Percentiles rank a stretch among this genome's conserved stretches.
phyloP scores from a whole-genome alignment of 352 stramenopile genomes.

The Globisporangium cederbergense region DNA sequence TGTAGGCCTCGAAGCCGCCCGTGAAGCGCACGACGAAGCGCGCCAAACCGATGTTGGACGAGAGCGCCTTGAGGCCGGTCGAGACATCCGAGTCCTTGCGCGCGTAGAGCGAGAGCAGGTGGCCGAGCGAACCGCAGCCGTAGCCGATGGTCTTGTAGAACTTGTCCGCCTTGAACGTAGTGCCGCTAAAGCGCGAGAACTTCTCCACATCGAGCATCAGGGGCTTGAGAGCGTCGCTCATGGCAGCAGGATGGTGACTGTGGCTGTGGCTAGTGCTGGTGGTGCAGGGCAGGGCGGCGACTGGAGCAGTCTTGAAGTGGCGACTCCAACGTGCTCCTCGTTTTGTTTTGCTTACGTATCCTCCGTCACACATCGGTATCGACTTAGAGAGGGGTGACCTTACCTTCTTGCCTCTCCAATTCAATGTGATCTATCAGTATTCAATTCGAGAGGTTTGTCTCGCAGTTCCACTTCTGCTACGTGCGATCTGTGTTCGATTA shows the following conservation, averaged over 20 bases:
- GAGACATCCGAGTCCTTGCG: constrained; percentile 51
- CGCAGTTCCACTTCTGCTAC: too few species aligned
- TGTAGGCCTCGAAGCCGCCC: constrained; percentile 65
- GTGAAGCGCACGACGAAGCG: constrained; percentile 81
- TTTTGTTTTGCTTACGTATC: constrained; percentile 9
- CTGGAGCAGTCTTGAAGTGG: background rate
- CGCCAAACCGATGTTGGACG: constrained; percentile 73
- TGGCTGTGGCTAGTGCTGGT: background rate
- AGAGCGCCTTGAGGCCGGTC: constrained; percentile 55
- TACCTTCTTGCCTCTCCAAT: background rate
- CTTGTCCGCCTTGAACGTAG: constrained; percentile 69
- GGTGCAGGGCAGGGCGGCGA: background rate
- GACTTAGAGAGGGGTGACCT: background rate
- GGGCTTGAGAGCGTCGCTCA: constrained; percentile 15
- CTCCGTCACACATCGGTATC: constrained; percentile 1
- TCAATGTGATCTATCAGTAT: background rate
- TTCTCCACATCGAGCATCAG: constrained; percentile 61
- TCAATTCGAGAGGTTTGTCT: too few species aligned
- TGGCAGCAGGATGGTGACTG: background rate
- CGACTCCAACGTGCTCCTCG: background rate
- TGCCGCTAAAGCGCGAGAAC: constrained; percentile 58
- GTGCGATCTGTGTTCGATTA: too few species aligned
- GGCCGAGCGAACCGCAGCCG: constrained; percentile 46
- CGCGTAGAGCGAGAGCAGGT: constrained; percentile 46
- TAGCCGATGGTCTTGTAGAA: constrained; percentile 85